Evolutionary conservation across 352 stramenopile genomes (phyloP).

Genomic region (Phytophthora quininea): DNA sequence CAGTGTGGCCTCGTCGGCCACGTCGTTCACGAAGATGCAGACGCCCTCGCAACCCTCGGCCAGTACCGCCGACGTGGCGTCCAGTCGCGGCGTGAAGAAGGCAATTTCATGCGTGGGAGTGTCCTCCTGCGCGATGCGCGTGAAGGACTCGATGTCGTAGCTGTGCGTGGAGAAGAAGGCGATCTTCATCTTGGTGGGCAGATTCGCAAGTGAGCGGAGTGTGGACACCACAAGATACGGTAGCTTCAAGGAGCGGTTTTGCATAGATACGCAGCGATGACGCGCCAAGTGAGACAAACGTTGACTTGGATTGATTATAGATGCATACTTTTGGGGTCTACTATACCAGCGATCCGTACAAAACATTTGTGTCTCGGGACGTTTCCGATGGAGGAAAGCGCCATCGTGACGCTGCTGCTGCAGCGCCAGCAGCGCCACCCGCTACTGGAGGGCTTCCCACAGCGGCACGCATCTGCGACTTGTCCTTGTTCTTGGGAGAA

Average conservation of each 20-base stretch:
- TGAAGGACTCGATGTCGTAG: slow-evolving; percentile 76
- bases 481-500: slow-evolving; percentile 67
- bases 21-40: slow-evolving; percentile 90
- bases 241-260: slow-evolving; percentile 23
- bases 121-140: slow-evolving; percentile 44
- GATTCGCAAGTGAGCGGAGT: slow-evolving; percentile 33
- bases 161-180: slow-evolving; percentile 79
- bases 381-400: slow-evolving; percentile 2
- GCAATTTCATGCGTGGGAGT: slow-evolving; percentile 53
- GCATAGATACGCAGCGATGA: slow-evolving; percentile 20
- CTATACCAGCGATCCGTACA: too few species aligned
- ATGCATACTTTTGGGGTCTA: too few species aligned
- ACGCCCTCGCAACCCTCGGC: slow-evolving; percentile 64
- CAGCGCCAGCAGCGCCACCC: slow-evolving; percentile 55
- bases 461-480: slow-evolving; percentile 48
- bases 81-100: slow-evolving; percentile 66
- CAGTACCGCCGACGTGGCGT: slow-evolving; percentile 53
- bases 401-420: slow-evolving; percentile 43
- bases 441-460: slow-evolving; percentile 45
- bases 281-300: not conserved
- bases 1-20: slow-evolving; percentile 61
- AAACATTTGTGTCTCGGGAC: too few species aligned
- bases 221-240: slow-evolving; percentile 4
- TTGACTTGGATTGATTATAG: too few species aligned
- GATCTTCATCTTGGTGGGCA: slow-evolving; percentile 57